Conservation (phyloP, 1,284 basidiomycete species). For the Polyporus tsugae region DNA sequence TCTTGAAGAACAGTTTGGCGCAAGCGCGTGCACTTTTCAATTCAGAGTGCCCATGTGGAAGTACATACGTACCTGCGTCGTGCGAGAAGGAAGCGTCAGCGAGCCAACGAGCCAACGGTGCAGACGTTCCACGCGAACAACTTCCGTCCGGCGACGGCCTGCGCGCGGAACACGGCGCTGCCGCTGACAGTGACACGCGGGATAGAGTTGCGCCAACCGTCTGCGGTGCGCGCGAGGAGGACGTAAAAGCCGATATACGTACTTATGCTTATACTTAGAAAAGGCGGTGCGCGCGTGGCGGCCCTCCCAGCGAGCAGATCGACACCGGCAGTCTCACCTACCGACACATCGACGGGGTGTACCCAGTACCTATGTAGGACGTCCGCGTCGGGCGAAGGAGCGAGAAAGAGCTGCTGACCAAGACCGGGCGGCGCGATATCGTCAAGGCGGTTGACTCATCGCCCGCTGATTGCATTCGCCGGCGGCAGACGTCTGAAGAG, state of each 20-base stretch:
- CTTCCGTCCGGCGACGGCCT: background rate
- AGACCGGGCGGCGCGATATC: background rate
- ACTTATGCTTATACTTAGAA: background rate
- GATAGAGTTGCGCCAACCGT: background rate
- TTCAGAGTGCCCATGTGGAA: background rate
- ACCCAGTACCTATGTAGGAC: background rate
- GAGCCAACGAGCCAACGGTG: background rate
- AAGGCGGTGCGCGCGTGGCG: background rate
- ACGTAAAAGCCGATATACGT: background rate
- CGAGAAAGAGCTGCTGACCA: background rate
- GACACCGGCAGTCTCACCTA: background rate
- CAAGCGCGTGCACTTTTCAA: background rate
- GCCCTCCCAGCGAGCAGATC: background rate
- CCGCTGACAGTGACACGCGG: background rate
- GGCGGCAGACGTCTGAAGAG: background rate
- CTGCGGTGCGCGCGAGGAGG: background rate
- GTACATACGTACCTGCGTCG: background rate
- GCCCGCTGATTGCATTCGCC: background rate
- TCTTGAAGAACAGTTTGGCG: too few species aligned
- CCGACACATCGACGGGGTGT: background rate
- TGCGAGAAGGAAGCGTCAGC: background rate
- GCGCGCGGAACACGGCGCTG: background rate
- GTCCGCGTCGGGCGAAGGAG: background rate
- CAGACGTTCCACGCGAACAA: background rate
- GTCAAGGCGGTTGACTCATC: conserved; percentile 1